These are phyloP conservation scores for Chenopodium quinoa DNA, from an alignment of 148 eudicot species.

Conservation along the genomic window DNA sequence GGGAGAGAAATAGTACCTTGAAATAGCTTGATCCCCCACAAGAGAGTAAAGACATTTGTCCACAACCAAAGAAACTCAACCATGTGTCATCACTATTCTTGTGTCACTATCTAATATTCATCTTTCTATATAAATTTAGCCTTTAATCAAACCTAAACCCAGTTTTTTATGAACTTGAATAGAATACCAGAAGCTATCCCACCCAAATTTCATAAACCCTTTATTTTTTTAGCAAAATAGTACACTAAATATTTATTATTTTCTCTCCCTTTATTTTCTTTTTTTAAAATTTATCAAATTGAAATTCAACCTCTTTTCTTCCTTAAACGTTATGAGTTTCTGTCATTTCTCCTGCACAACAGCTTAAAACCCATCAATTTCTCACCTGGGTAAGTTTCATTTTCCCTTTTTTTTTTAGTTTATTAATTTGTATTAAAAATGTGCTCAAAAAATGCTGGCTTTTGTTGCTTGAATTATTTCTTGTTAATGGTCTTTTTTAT, in stretches of 20 bases:
- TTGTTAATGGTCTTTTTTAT: background rate
- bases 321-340: background rate
- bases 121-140: background rate
- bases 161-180: background rate
- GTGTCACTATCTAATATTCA: background rate
- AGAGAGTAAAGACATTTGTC: background rate
- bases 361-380: background rate
- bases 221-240: background rate
- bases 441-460: background rate
- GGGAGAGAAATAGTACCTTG: too few relatives aligned
- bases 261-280: background rate
- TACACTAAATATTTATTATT: background rate
- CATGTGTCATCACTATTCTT: conserved; percentile 12
- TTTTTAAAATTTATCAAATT: background rate
- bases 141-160: background rate
- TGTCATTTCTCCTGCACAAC: background rate
- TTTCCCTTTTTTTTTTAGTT: background rate
- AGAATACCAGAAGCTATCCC: background rate
- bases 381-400: background rate
- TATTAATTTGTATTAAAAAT: background rate
- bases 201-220: conserved; percentile 2
- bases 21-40: background rate
- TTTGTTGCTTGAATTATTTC: background rate
- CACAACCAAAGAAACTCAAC: conserved; percentile 1
- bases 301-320: background rate